Conservation (phyloP, 2,329 filamentous ascomycete genomes). For the Aureobasidium sp. region DNA sequence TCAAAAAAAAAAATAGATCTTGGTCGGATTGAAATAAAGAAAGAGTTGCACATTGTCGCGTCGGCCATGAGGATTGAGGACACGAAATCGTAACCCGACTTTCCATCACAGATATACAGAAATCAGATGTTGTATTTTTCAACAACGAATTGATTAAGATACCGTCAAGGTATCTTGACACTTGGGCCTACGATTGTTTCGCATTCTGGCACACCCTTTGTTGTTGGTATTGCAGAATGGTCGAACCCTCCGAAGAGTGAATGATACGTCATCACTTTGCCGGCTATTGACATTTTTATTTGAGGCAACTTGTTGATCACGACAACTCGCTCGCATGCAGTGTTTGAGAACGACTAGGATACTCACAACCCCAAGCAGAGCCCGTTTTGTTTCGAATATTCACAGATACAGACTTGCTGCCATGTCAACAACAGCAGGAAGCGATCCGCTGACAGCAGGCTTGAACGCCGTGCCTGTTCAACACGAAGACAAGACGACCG, state of each 20-base stretch:
- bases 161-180: background rate
- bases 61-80: background rate
- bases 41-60: background rate
- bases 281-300: background rate
- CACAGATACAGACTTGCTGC: background rate
- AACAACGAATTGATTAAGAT: background rate
- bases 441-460: conserved; percentile 19
- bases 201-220: background rate
- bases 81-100: background rate
- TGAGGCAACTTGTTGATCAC: background rate
- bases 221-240: background rate
- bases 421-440: conserved; percentile 3
- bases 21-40: background rate
- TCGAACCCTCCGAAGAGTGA: background rate
- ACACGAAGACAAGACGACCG: conserved; percentile 8
- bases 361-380: background rate
- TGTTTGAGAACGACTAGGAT: background rate
- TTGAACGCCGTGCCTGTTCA: conserved; percentile 14
- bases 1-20: background rate
- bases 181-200: too few species aligned
- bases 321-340: conserved; percentile 4
- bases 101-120: background rate
- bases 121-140: background rate
- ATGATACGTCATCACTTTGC: background rate
- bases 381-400: background rate